These are phyloP conservation scores for Pleurotus platypus DNA, from an alignment of 768 basidiomycete genomes.

Conservation along the genomic window DNA sequence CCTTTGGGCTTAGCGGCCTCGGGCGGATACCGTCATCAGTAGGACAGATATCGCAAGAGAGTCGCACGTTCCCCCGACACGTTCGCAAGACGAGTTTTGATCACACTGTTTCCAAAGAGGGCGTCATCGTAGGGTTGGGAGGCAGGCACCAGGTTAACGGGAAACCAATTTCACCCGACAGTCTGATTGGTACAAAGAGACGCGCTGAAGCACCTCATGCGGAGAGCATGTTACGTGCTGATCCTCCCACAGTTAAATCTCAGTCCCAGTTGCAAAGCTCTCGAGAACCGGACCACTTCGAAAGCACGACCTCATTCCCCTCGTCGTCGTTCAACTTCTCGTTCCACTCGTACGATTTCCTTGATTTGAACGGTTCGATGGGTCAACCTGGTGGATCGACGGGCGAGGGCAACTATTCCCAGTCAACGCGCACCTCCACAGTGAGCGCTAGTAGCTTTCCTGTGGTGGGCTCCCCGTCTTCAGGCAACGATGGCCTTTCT, in stretches of 20 bases:
- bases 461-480: constrained; percentile 22
- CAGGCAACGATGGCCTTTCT: constrained; percentile 50
- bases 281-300: constrained; percentile 33
- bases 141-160: constrained; percentile 83
- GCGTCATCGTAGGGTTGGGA: constrained; percentile 51
- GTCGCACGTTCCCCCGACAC: constrained; percentile 72
- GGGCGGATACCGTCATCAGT: constrained; percentile 35
- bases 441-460: constrained; percentile 18
- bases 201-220: constrained; percentile 74
- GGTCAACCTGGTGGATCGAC: constrained; percentile 7
- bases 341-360: constrained; percentile 60
- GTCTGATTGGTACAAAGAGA: constrained; percentile 68
- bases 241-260: constrained; percentile 58
- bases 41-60: constrained; percentile 27
- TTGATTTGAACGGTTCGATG: constrained; percentile 26
- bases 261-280: constrained; percentile 20
- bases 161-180: constrained; percentile 64
- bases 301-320: constrained; percentile 53
- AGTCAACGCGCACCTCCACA: constrained; percentile 18
- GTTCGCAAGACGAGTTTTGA: constrained; percentile 95
- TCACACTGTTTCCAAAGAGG: constrained; percentile 78
- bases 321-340: constrained; percentile 70
- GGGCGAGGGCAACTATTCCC: constrained; percentile 9
- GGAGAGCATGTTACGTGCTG: constrained; percentile 77
- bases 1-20: constrained; percentile 63